Evolutionary conservation across 2,329 filamentous ascomycete genomes (phyloP).

Genomic region (Talaromyces sp.): DNA sequence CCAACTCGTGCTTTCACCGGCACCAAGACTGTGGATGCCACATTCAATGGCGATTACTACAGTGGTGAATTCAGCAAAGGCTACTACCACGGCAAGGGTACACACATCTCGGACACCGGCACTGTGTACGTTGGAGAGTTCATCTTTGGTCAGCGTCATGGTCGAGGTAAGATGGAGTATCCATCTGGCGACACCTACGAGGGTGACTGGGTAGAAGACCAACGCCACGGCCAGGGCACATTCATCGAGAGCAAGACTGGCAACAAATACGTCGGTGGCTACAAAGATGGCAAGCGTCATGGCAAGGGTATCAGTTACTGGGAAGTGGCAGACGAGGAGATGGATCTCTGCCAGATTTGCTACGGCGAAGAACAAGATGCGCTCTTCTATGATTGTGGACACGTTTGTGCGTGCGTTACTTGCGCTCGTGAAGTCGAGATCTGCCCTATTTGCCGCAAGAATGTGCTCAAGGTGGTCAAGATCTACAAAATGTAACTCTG

Average conservation of each 20-base stretch:
- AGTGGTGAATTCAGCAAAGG: constrained; percentile 51
- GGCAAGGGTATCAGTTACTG: constrained; percentile 62
- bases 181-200: constrained; percentile 51
- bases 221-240: constrained; percentile 55
- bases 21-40: constrained; percentile 49
- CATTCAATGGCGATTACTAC: constrained; percentile 56
- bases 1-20: constrained; percentile 45
- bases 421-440: constrained; percentile 58
- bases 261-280: constrained; percentile 60
- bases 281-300: constrained; percentile 58
- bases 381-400: constrained; percentile 61
- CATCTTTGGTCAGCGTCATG: constrained; percentile 51
- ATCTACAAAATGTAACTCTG: constrained; percentile 47
- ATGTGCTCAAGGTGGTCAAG: constrained; percentile 56
- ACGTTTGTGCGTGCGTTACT: constrained; percentile 58
- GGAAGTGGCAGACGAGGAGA: constrained; percentile 60
- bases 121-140: constrained; percentile 57
- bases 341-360: constrained; percentile 59
- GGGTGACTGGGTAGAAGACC: constrained; percentile 46
- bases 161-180: constrained; percentile 57
- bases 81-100: constrained; percentile 54
- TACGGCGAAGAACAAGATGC: constrained; percentile 59
- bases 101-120: constrained; percentile 52
- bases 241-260: constrained; percentile 55
- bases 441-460: constrained; percentile 60